Conservation (phyloP, 2,329 filamentous ascomycete genomes). For the Byssochlamys sp. region DNA sequence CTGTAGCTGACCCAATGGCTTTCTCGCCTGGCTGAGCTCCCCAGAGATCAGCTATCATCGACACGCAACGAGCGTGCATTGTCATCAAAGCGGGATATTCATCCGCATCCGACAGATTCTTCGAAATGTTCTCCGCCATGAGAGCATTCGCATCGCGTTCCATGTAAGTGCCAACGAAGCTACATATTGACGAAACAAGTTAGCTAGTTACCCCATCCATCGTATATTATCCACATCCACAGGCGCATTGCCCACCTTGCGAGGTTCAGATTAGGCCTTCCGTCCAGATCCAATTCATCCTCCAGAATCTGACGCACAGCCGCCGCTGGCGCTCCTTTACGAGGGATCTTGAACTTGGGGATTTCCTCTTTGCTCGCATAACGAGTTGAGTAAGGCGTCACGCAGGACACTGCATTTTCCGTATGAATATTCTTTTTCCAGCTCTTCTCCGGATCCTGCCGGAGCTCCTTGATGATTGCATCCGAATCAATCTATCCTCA, state of each 20-base stretch:
- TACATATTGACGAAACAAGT: slow-evolving; percentile 16
- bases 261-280: slow-evolving; percentile 58
- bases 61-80: slow-evolving; percentile 59
- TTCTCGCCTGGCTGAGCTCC: slow-evolving; percentile 51
- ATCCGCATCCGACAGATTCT: slow-evolving; percentile 64
- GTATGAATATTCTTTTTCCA: slow-evolving; percentile 18
- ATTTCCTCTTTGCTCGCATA: slow-evolving; percentile 24
- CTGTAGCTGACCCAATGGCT: slow-evolving; percentile 60
- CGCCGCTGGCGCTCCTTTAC: slow-evolving; percentile 32
- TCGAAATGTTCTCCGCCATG: slow-evolving; percentile 58
- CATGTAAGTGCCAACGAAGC: slow-evolving; percentile 64
- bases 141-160: slow-evolving; percentile 56
- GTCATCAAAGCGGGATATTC: slow-evolving; percentile 52
- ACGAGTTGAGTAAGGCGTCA: slow-evolving; percentile 24
- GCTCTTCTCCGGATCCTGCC: slow-evolving; percentile 12
- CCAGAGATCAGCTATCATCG: slow-evolving; percentile 60
- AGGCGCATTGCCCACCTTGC: slow-evolving; percentile 37
- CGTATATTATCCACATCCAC: neutral
- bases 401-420: slow-evolving; percentile 13
- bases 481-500: slow-evolving; percentile 18
- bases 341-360: slow-evolving; percentile 24
- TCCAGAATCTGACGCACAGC: slow-evolving; percentile 56
- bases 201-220: neutral
- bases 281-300: slow-evolving; percentile 56
- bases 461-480: slow-evolving; percentile 16